Evolutionary conservation across 805 yeast species (phyloP).

Genomic region (Nakazawaea ambrosiae): DNA sequence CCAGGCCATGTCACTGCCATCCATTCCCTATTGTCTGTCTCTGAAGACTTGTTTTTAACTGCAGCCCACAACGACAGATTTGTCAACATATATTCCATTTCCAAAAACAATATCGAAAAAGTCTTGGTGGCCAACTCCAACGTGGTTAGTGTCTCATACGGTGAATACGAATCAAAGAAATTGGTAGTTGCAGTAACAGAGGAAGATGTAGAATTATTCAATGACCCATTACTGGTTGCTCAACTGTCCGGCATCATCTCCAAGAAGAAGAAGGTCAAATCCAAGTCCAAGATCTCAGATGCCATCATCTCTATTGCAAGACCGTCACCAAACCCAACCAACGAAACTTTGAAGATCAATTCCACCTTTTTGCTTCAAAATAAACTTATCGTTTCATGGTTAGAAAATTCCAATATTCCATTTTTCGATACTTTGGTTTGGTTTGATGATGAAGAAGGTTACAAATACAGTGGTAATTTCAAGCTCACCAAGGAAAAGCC

Average conservation of each 20-base stretch:
- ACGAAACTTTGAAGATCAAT: slow-evolving; percentile 20
- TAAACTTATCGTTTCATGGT: slow-evolving; percentile 45
- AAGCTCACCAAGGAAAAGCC: slow-evolving; percentile 32
- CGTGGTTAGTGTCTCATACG: slow-evolving; percentile 37
- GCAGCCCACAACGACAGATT: slow-evolving; percentile 79
- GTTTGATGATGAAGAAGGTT: slow-evolving; percentile 25
- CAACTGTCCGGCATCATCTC: slow-evolving; percentile 14
- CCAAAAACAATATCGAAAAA: slow-evolving; percentile 30
- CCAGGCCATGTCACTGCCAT: slow-evolving; percentile 78
- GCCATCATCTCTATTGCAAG: slow-evolving; percentile 39
- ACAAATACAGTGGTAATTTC: slow-evolving; percentile 19
- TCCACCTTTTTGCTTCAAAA: slow-evolving; percentile 20
- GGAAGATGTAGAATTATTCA: slow-evolving; percentile 61
- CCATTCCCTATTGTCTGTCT: slow-evolving; percentile 35
- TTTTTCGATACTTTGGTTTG: slow-evolving; percentile 50
- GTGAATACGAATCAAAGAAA: slow-evolving; percentile 23
- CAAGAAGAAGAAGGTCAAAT: slow-evolving; percentile 40
- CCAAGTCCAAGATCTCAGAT: slow-evolving; percentile 44
- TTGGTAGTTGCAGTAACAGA: slow-evolving; percentile 59
- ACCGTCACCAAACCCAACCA: slow-evolving; percentile 27
- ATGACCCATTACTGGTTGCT: slow-evolving; percentile 35
- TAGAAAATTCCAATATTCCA: slow-evolving; percentile 53
- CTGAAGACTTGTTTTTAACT: slow-evolving; percentile 48
- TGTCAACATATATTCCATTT: slow-evolving; percentile 58
- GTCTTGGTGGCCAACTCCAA: slow-evolving; percentile 70